Evolutionary conservation across 176 grass and related monocot genomes (phyloP).

Genomic region (Luzula sylvatica): DNA sequence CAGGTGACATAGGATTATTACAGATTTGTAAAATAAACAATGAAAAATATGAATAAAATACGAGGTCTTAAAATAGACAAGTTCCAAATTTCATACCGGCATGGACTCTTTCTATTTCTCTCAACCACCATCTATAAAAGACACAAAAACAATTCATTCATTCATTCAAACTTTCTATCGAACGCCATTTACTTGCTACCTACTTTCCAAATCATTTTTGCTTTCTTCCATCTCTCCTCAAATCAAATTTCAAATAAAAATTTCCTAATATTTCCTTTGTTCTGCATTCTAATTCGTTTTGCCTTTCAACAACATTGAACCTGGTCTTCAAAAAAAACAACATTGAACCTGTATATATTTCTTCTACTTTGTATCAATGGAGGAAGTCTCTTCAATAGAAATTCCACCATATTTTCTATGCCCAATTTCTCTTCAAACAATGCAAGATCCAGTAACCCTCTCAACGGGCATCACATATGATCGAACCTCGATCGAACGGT

Average conservation of each 20-base stretch:
- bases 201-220: neutral
- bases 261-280: too few species aligned
- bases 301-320: neutral
- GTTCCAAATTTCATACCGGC: constrained; percentile 18
- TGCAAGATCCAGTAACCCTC: constrained; percentile 81
- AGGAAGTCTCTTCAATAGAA: constrained; percentile 41
- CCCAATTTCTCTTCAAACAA: constrained; percentile 77
- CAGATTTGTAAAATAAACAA: neutral
- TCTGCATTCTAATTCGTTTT: too few species aligned
- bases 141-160: neutral
- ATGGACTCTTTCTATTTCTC: constrained; percentile 27
- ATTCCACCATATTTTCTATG: constrained; percentile 74
- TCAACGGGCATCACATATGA: constrained; percentile 93
- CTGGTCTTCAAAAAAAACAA: too few species aligned
- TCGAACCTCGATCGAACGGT: constrained; percentile 70
- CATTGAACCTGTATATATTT: too few species aligned
- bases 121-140: constrained; percentile 19
- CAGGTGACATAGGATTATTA: too few species aligned
- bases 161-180: neutral
- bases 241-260: neutral
- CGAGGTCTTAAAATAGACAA: constrained; percentile 12
- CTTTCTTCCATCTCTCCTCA: neutral
- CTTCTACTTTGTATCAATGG: neutral
- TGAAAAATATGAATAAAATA: neutral
- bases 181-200: neutral